phyloP scores from a whole-genome alignment of 495 filamentous ascomycete genomes.

The Neurospora tetrasperma region DNA sequence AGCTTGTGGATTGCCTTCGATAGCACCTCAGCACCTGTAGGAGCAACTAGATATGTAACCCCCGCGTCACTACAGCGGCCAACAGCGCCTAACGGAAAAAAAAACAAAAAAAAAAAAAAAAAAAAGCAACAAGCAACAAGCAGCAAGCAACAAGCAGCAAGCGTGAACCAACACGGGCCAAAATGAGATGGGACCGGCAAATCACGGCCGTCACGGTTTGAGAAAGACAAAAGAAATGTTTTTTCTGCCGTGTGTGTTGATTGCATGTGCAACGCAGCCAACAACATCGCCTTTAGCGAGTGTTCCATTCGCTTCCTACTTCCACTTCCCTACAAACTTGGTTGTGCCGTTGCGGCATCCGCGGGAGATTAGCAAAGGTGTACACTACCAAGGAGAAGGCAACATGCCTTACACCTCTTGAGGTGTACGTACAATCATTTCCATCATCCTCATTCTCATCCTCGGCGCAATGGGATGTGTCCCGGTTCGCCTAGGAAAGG shows the following conservation, averaged over 20 bases:
- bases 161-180: not conserved
- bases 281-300: not conserved
- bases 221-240: not conserved
- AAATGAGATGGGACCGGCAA: not conserved
- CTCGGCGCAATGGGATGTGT: not conserved
- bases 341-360: not conserved
- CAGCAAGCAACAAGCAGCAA: not conserved
- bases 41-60: not conserved
- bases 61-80: not conserved
- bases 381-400: not conserved
- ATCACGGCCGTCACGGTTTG: not conserved
- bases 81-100: not conserved
- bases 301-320: not conserved
- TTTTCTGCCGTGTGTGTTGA: not conserved
- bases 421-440: not conserved
- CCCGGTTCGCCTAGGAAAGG: not conserved
- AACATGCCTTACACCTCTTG: not conserved
- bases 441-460: not conserved
- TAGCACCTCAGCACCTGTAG: not conserved
- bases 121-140: not conserved
- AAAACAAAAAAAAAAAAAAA: too few relatives aligned
- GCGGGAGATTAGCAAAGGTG: not conserved
- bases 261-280: not conserved
- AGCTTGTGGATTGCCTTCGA: not conserved
- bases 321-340: not conserved